These are phyloP conservation scores for Sphagnum contortum DNA, from an alignment of 225 moss, liverwort and hornwort genomes.

Conservation along the genomic window DNA sequence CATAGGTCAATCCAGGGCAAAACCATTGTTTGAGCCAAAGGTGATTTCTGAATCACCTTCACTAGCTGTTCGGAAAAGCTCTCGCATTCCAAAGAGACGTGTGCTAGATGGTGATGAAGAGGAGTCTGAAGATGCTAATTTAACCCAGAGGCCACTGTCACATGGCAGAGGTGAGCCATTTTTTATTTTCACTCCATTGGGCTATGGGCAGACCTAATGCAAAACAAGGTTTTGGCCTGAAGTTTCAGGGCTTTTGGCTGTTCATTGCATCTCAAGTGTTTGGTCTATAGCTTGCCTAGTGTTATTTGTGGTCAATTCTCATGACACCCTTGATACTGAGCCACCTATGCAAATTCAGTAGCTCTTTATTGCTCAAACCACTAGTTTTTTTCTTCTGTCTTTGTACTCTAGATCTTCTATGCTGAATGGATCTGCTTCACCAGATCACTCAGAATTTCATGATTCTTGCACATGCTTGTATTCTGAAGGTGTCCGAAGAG, in stretches of 20 bases:
- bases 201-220: too few relatives aligned
- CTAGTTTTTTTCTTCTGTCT: too few relatives aligned
- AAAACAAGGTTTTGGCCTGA: background rate
- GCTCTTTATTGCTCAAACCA: too few relatives aligned
- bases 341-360: too few relatives aligned
- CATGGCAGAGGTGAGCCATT: constrained; percentile 22
- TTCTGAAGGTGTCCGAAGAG: constrained; percentile 3
- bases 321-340: too few relatives aligned
- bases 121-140: constrained; percentile 18
- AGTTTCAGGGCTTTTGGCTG: background rate
- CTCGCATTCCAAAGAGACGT: constrained; percentile 86
- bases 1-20: constrained; percentile 15
- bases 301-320: too few relatives aligned
- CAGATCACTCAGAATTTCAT: too few relatives aligned
- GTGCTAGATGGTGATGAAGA: constrained; percentile 62
- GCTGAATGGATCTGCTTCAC: too few relatives aligned
- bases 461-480: too few relatives aligned
- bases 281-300: too few relatives aligned
- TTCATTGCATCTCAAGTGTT: background rate
- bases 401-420: too few relatives aligned
- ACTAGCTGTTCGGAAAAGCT: constrained; percentile 83
- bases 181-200: background rate
- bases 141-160: constrained; percentile 8
- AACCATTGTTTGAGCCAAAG: constrained; percentile 5
- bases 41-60: constrained; percentile 20